Percentiles rank a stretch among this genome's conserved stretches.
Evolutionary conservation across 441 rosid species (phyloP).

Genomic region (Euphorbia corollata): DNA sequence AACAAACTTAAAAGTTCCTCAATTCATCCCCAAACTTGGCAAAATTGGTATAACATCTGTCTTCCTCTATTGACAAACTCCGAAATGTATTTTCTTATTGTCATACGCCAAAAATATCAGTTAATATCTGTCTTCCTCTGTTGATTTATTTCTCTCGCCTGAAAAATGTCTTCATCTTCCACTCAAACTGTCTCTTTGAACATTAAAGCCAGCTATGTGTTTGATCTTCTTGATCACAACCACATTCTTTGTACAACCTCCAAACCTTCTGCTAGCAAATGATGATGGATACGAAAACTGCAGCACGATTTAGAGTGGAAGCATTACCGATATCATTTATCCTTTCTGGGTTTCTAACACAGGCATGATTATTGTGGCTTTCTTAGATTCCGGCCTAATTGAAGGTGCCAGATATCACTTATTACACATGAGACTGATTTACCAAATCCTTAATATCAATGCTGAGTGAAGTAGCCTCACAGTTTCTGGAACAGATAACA

Average conservation of each 20-base stretch:
- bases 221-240: background rate
- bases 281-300: slow-evolving; percentile 6
- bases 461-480: background rate
- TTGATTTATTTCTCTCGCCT: background rate
- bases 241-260: background rate
- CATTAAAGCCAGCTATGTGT: background rate
- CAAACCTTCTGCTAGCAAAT: background rate
- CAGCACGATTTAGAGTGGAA: slow-evolving; percentile 12
- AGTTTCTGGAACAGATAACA: slow-evolving; percentile 13
- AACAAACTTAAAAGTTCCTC: no score
- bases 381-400: slow-evolving; percentile 8
- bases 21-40: no score
- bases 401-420: background rate
- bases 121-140: background rate
- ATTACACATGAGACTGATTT: background rate
- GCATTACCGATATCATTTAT: slow-evolving; percentile 1
- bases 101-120: background rate
- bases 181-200: background rate
- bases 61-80: background rate
- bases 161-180: background rate
- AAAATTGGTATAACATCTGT: no score
- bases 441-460: slow-evolving; percentile 4
- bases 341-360: slow-evolving; percentile 16
- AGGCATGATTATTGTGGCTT: slow-evolving; percentile 17
- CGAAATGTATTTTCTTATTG: background rate